Evolutionary conservation across 108 stramenopile genomes (phyloP).

Genomic region (Cylindrotheca fusiformis): DNA sequence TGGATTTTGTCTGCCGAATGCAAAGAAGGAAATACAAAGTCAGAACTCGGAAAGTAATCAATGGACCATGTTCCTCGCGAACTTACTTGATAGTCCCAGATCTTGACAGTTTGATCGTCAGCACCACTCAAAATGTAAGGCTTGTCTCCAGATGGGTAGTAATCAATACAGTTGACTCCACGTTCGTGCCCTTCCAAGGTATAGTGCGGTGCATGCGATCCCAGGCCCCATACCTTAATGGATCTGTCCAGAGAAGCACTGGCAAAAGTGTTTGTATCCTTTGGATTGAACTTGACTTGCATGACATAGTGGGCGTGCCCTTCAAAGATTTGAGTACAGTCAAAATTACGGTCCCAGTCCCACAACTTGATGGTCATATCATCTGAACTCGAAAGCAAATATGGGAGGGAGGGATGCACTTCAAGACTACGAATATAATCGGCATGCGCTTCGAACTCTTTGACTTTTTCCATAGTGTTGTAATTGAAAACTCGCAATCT

Average conservation of each 20-base stretch:
- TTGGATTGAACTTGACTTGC: constrained; percentile 99
- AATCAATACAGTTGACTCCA: constrained; percentile 98
- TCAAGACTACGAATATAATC: constrained; percentile 99
- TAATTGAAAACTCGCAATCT: constrained; percentile 95
- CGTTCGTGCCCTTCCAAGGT: constrained; percentile 98
- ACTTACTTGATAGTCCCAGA: constrained; percentile 91
- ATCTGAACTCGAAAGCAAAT: constrained; percentile 87
- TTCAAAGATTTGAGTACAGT: constrained; percentile 94
- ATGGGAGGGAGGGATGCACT: constrained; percentile 95
- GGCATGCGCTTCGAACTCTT: constrained; percentile 97
- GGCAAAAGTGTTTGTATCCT: constrained; percentile 99
- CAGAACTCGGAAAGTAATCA: background rate
- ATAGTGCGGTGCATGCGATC: constrained; percentile 89
- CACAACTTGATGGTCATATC: constrained; percentile 99
- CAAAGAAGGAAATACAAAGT: constrained; percentile 1
- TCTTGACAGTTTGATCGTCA: constrained; percentile 97
- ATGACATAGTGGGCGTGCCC: constrained; percentile 99
- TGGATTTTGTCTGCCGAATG: constrained; percentile 70
- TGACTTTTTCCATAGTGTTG: constrained; percentile 99
- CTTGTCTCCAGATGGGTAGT: constrained; percentile 98
- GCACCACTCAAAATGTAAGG: constrained; percentile 98
- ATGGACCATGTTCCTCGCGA: background rate
- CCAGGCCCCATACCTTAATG: constrained; percentile 98
- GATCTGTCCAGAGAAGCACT: constrained; percentile 94
- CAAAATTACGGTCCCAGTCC: constrained; percentile 97